These are phyloP conservation scores for Suhomyces bokatorum DNA, from an alignment of 1,139 yeast species.

Conservation along the genomic window DNA sequence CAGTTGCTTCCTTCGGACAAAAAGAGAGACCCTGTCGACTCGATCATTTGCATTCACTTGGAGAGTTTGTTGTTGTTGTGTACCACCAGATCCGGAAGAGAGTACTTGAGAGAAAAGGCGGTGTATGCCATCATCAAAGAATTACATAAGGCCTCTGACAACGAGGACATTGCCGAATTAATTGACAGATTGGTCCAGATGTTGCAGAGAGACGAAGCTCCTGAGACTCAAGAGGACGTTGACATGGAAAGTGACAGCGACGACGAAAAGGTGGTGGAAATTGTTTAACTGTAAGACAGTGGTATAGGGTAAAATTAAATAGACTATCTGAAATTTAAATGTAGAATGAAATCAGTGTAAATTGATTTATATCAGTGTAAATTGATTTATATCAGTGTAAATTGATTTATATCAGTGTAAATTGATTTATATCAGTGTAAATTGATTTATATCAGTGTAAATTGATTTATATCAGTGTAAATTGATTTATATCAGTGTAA, in stretches of 20 bases:
- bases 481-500: too few species aligned
- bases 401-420: too few species aligned
- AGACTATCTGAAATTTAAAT: neutral
- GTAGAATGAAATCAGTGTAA: too few species aligned
- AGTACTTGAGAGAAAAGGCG: conserved; percentile 69
- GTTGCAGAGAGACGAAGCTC: conserved; percentile 88
- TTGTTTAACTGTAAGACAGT: conserved; percentile 31
- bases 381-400: too few species aligned
- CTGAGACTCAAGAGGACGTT: conserved; percentile 26
- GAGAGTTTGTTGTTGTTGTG: conserved; percentile 78
- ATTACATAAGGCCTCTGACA: conserved; percentile 65
- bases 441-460: too few species aligned
- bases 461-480: too few species aligned
- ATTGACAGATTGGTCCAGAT: conserved; percentile 79
- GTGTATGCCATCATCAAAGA: conserved; percentile 86
- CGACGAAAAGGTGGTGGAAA: conserved; percentile 53
- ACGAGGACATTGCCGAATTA: conserved; percentile 65
- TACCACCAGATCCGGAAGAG: conserved; percentile 73
- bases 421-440: too few species aligned
- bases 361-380: too few species aligned
- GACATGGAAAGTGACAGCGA: conserved; percentile 34
- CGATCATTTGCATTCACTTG: conserved; percentile 67
- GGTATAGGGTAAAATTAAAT: neutral
- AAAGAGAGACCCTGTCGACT: conserved; percentile 67
- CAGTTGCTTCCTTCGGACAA: conserved; percentile 79